Conservation (phyloP, 805 yeast species). For the Saccharomycopsis fermentans region DNA sequence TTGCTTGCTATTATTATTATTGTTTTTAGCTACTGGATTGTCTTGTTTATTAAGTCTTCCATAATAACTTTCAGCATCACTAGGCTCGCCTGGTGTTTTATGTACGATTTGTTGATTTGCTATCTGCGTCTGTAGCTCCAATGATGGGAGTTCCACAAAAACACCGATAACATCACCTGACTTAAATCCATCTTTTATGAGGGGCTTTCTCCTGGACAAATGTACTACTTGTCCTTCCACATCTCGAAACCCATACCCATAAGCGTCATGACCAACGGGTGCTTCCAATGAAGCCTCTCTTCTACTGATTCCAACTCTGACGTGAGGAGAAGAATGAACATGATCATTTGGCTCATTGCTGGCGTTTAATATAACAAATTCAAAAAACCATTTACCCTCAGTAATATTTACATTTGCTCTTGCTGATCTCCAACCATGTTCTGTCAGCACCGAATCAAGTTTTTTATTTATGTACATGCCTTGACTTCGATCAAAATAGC, state of each 20-base stretch:
- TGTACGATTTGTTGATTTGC: constrained; percentile 30
- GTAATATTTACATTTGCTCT: constrained; percentile 65
- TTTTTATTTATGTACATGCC: constrained; percentile 38
- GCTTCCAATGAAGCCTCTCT: constrained; percentile 86
- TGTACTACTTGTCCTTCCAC: constrained; percentile 66
- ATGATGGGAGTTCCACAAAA: constrained; percentile 55
- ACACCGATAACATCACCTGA: constrained; percentile 82
- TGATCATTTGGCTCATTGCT: constrained; percentile 23
- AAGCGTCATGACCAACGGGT: constrained; percentile 92
- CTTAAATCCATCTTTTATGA: constrained; percentile 42
- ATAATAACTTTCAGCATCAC: constrained; percentile 20
- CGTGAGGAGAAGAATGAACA: constrained; percentile 38
- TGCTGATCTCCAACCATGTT: constrained; percentile 71
- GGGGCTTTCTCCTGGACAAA: constrained; percentile 52
- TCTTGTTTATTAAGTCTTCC: constrained; percentile 11
- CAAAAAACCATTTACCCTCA: constrained; percentile 77
- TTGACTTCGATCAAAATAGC: constrained; percentile 60
- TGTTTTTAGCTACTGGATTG: constrained; percentile 7
- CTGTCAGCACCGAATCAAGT: constrained; percentile 40
- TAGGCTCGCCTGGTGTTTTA: constrained; percentile 20
- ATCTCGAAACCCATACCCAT: constrained; percentile 87
- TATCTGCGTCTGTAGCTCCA: constrained; percentile 34
- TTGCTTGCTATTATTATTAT: not conserved
- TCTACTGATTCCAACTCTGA: constrained; percentile 74
- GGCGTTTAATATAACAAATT: constrained; percentile 47